Conservation (phyloP, 2,329 filamentous ascomycete genomes). For the Penicillium fuscoglaucum region DNA sequence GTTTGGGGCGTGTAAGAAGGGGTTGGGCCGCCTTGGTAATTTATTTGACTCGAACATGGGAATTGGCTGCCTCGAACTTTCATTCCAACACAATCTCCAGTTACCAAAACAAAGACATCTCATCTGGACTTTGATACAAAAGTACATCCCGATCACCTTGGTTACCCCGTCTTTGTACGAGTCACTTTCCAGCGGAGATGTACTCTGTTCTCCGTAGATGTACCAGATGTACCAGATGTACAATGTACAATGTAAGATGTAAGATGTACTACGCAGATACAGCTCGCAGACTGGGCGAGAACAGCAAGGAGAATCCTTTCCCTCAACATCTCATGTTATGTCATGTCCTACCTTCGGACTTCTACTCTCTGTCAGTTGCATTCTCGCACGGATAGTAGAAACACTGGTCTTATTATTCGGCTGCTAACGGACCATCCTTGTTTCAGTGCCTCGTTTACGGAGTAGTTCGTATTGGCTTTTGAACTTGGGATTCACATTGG, state of each 20-base stretch:
- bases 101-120: neutral
- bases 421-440: conserved; percentile 6
- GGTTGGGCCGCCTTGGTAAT: conserved; percentile 18
- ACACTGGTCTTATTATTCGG: neutral
- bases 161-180: conserved; percentile 4
- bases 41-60: conserved; percentile 3
- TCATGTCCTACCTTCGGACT: conserved; percentile 26
- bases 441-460: conserved; percentile 11
- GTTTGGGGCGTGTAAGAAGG: conserved; percentile 3
- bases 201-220: neutral
- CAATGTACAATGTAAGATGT: conserved; percentile 7
- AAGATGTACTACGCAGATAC: conserved; percentile 4
- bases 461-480: conserved; percentile 1
- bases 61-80: conserved; percentile 12
- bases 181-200: conserved; percentile 8
- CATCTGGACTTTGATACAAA: neutral
- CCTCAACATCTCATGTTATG: conserved; percentile 16
- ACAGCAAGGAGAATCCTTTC: conserved; percentile 24
- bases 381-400: conserved; percentile 6
- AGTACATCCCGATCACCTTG: neutral
- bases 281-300: conserved; percentile 9
- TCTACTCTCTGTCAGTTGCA: conserved; percentile 3
- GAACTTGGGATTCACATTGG: conserved; percentile 9
- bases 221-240: conserved; percentile 12
- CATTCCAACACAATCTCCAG: neutral